phyloP scores from a whole-genome alignment of 306 rosid species.

The Coriaria nepalensis region DNA sequence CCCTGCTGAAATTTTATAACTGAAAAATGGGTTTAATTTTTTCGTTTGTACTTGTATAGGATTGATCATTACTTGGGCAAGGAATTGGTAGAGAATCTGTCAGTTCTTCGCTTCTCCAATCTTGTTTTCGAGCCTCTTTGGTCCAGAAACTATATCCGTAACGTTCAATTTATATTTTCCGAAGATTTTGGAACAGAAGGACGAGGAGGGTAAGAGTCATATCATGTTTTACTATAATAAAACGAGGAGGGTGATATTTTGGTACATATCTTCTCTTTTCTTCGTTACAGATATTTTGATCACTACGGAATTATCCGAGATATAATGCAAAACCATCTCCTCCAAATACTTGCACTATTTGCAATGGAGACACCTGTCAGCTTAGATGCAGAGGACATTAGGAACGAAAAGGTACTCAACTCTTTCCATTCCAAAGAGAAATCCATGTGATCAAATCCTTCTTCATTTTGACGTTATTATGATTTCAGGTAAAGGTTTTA shows the following conservation, averaged over 20 bases:
- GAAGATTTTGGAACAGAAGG: constrained; percentile 99
- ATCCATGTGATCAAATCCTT: too few species aligned
- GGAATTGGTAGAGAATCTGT: constrained; percentile 95
- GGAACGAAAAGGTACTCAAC: constrained; percentile 74
- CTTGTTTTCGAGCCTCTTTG: constrained; percentile 92
- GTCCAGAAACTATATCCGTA: constrained; percentile 82
- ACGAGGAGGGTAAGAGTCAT: constrained; percentile 69
- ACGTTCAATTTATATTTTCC: constrained; percentile 87
- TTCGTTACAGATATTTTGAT: constrained; percentile 58
- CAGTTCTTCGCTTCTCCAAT: constrained; percentile 95
- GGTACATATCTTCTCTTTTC: constrained; percentile 8
- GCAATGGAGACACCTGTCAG: constrained; percentile 99
- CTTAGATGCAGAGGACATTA: constrained; percentile 86
- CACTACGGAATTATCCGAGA: constrained; percentile 90
- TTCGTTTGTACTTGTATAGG: constrained; percentile 28
- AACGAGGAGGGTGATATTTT: background rate
- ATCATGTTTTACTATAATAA: background rate
- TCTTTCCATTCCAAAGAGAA: background rate
- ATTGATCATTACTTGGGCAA: constrained; percentile 98
- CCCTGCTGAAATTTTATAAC: constrained; percentile 1
- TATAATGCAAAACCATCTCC: constrained; percentile 95
- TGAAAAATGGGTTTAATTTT: constrained; percentile 14
- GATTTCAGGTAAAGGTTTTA: constrained; percentile 80
- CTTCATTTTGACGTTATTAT: background rate
- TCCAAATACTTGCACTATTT: constrained; percentile 84